Conservation (phyloP, 2,329 filamentous ascomycete species). For the Didymella keratinophila region DNA sequence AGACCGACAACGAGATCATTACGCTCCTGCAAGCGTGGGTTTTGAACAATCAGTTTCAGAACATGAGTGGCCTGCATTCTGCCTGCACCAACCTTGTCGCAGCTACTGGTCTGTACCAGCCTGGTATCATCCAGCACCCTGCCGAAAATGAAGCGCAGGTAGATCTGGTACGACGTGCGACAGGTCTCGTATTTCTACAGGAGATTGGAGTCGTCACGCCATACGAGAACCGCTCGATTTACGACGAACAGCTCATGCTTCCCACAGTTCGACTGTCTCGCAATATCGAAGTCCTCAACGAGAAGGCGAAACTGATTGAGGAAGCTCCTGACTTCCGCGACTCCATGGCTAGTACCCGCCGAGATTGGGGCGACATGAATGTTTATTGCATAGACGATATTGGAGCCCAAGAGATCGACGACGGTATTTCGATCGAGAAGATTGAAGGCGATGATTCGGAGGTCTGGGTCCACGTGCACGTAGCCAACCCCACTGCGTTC, state of each 20-base stretch:
- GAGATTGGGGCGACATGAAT: slow-evolving; percentile 65
- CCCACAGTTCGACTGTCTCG: slow-evolving; percentile 57
- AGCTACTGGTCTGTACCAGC: slow-evolving; percentile 66
- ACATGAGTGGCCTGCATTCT: slow-evolving; percentile 62
- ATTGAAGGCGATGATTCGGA: slow-evolving; percentile 59
- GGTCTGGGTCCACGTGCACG: slow-evolving; percentile 80
- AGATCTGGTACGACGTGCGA: slow-evolving; percentile 35
- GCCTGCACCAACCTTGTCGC: slow-evolving; percentile 71
- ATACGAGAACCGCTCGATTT: slow-evolving; percentile 73
- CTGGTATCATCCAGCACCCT: slow-evolving; percentile 39
- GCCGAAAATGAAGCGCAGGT: slow-evolving; percentile 46
- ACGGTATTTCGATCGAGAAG: slow-evolving; percentile 75
- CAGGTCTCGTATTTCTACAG: slow-evolving; percentile 73
- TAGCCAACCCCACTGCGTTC: slow-evolving; percentile 78
- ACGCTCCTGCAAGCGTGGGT: slow-evolving; percentile 73
- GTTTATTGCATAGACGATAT: slow-evolving; percentile 78
- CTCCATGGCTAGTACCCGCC: slow-evolving; percentile 64
- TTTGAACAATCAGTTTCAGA: slow-evolving; percentile 38
- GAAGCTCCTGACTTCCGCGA: slow-evolving; percentile 56
- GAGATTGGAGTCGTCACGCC: slow-evolving; percentile 76
- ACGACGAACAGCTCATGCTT: slow-evolving; percentile 63
- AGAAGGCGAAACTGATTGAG: slow-evolving; percentile 35
- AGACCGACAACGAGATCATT: slow-evolving; percentile 65
- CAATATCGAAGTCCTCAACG: slow-evolving; percentile 54
- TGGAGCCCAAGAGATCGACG: slow-evolving; percentile 75